Evolutionary conservation across 106 monocot species (phyloP).

Genomic region (Acanthochlamys bracteata): DNA sequence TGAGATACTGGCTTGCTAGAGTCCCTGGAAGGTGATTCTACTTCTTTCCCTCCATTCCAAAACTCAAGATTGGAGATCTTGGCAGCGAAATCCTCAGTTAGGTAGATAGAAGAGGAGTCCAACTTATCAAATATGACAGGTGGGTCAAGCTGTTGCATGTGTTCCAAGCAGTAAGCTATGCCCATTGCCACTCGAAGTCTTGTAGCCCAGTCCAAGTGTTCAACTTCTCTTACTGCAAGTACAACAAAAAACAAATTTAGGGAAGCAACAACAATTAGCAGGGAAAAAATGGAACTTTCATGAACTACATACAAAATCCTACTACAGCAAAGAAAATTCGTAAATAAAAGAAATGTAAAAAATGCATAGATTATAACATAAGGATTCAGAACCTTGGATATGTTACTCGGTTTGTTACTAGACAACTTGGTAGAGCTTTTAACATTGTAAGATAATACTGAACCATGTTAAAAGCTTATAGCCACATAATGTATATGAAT

Average conservation of each 20-base stretch:
- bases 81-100: conserved; percentile 63
- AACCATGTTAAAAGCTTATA: no score
- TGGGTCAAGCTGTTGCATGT: conserved; percentile 40
- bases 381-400: no score
- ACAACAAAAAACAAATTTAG: not conserved
- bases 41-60: conserved; percentile 21
- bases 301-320: no score
- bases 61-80: conserved; percentile 62
- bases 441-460: no score
- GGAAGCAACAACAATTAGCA: not conserved
- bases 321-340: no score
- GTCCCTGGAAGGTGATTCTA: not conserved
- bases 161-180: conserved; percentile 47
- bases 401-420: no score
- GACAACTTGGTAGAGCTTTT: no score
- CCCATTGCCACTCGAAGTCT: conserved; percentile 52
- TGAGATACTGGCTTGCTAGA: conserved; percentile 8
- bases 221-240: conserved; percentile 58
- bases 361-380: no score
- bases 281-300: no score
- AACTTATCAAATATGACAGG: conserved; percentile 30
- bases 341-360: no score
- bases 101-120: conserved; percentile 31
- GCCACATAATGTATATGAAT: no score
- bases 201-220: conserved; percentile 48